These are phyloP conservation scores for Dentipellis sp. DNA, from an alignment of 768 basidiomycete genomes.

Conservation along the genomic window DNA sequence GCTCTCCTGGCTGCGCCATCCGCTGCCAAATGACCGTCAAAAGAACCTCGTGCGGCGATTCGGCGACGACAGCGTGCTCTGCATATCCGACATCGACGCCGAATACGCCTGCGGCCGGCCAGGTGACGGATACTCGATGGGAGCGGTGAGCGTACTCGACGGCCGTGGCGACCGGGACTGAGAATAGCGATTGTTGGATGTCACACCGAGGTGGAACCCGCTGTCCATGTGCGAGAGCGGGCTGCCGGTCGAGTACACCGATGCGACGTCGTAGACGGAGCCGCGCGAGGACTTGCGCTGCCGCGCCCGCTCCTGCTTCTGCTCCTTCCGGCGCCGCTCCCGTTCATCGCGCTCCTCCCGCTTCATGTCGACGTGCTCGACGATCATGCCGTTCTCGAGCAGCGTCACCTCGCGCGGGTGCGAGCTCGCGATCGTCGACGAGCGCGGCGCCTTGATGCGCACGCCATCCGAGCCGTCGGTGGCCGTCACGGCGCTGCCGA, in stretches of 20 bases:
- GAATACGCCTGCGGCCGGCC: conserved; percentile 63
- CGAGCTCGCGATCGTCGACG: conserved; percentile 18
- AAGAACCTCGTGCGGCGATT: conserved; percentile 66
- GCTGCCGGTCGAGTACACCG: conserved; percentile 62
- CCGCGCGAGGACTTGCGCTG: conserved; percentile 64
- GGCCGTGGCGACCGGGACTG: conserved; percentile 28
- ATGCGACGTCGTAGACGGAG: conserved; percentile 62
- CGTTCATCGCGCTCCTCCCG: conserved; percentile 70
- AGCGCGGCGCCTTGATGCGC: conserved; percentile 57
- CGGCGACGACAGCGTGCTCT: conserved; percentile 61
- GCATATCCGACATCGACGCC: conserved; percentile 61
- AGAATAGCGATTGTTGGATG: conserved; percentile 13
- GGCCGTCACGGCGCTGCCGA: conserved; percentile 32
- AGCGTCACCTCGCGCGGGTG: conserved; percentile 64
- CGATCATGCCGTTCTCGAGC: conserved; percentile 82
- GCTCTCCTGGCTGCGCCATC: conserved; percentile 76
- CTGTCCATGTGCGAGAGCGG: conserved; percentile 46
- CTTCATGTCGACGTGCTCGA: conserved; percentile 79
- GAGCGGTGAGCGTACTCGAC: conserved; percentile 50
- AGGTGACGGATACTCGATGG: conserved; percentile 39
- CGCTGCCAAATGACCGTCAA: conserved; percentile 55
- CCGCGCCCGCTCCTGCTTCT: conserved; percentile 29
- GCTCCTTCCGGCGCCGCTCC: conserved; percentile 63
- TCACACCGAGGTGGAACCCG: conserved; percentile 37
- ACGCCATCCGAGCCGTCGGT: conserved; percentile 53